phyloP scores from a whole-genome alignment of 176 grass and related monocot genomes.

The Avena eriantha region DNA sequence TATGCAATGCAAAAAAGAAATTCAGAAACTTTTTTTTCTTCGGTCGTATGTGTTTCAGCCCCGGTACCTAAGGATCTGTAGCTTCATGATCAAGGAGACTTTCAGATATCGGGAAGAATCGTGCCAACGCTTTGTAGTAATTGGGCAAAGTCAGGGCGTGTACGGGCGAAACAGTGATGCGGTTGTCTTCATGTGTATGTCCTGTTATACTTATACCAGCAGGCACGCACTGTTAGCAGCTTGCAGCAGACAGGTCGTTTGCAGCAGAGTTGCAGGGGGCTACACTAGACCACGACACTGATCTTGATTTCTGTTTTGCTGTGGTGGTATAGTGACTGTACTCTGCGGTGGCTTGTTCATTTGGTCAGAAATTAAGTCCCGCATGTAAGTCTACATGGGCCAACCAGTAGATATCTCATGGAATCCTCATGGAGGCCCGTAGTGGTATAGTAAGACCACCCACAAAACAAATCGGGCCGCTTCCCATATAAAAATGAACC shows the following conservation, averaged over 20 bases:
- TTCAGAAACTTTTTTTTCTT: too few species aligned
- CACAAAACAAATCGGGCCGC: neutral
- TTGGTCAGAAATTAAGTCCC: neutral
- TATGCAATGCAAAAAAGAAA: too few species aligned
- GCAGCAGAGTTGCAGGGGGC: neutral
- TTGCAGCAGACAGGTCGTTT: too few species aligned
- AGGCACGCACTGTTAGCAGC: neutral
- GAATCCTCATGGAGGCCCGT: neutral
- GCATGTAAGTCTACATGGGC: neutral
- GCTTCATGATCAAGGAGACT: neutral
- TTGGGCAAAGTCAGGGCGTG: neutral
- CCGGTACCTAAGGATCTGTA: too few species aligned
- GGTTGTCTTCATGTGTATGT: slow-evolving; percentile 1
- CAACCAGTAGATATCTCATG: neutral
- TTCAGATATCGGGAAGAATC: neutral
- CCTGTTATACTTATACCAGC: neutral
- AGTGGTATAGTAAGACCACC: neutral
- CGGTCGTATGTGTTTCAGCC: too few species aligned
- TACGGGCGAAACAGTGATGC: neutral
- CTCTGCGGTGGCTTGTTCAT: neutral
- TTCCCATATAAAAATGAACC: neutral
- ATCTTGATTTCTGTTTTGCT: neutral
- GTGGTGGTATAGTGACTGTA: neutral
- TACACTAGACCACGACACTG: too few species aligned
- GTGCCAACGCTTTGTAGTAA: neutral